Conservation (phyloP, 371 early-diverging fungal genomes). For the Mucor mucedo region DNA sequence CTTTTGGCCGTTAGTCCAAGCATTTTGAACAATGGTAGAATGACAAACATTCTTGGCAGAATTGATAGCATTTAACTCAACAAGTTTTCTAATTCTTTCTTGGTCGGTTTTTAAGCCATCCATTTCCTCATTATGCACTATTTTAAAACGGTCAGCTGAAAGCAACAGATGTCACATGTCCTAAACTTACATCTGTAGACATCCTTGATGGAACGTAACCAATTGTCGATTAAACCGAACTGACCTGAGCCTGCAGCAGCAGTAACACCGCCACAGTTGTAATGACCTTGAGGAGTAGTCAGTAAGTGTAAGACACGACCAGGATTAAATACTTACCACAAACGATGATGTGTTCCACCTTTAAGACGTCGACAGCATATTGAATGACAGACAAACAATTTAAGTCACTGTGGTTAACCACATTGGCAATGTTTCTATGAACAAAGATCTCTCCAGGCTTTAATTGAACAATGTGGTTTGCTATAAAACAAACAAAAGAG, state of each 20-base stretch:
- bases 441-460: constrained; percentile 92
- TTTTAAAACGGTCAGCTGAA: neutral
- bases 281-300: constrained; percentile 62
- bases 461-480: constrained; percentile 63
- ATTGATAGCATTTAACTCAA: constrained; percentile 79
- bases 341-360: constrained; percentile 91
- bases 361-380: constrained; percentile 90
- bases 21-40: constrained; percentile 81
- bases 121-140: constrained; percentile 57
- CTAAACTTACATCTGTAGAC: constrained; percentile 60
- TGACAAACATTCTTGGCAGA: constrained; percentile 76
- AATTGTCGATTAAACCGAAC: constrained; percentile 84
- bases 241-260: constrained; percentile 70
- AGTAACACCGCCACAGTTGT: constrained; percentile 87
- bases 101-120: constrained; percentile 45
- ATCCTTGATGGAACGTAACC: constrained; percentile 82
- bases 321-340: constrained; percentile 59
- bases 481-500: constrained; percentile 16
- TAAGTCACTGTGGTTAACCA: constrained; percentile 78
- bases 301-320: constrained; percentile 6
- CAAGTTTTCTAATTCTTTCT: constrained; percentile 56
- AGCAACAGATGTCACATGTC: neutral
- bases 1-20: constrained; percentile 79
- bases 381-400: constrained; percentile 88
- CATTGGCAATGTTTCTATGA: constrained; percentile 96